Percentiles rank a stretch among this genome's conserved stretches.
Conservation (phyloP, 441 rosid genomes). For the Aleurites moluccanus region DNA sequence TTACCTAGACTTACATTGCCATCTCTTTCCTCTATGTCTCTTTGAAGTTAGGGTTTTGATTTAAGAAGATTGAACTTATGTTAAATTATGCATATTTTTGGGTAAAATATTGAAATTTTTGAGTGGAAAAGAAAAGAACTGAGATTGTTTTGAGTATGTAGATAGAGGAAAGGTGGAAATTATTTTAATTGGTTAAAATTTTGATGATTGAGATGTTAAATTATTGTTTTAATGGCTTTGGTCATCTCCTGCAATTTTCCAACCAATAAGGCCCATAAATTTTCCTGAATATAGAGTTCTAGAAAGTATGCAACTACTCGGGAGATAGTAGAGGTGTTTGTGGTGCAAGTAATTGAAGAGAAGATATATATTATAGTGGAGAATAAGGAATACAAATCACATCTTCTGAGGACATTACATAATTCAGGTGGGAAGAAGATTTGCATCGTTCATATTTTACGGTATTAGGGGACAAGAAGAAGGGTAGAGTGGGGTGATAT, state of each 20-base stretch:
- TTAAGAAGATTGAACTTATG: not conserved
- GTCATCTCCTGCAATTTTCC: slow-evolving; percentile 42
- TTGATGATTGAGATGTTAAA: slow-evolving; percentile 9
- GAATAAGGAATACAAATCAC: slow-evolving; percentile 53
- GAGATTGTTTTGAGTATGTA: not conserved
- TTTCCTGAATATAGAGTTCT: slow-evolving; percentile 34
- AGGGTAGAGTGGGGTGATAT: no score
- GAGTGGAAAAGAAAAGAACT: no score
- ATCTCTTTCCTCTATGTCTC: no score
- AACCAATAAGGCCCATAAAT: slow-evolving; percentile 36
- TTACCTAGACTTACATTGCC: not conserved
- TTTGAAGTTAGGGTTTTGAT: not conserved
- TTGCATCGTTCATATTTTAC: slow-evolving; percentile 70
- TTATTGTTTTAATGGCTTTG: slow-evolving; percentile 44
- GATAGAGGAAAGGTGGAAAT: no score
- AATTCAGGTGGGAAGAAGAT: slow-evolving; percentile 73
- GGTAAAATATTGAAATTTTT: no score
- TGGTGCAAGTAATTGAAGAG: slow-evolving; percentile 56
- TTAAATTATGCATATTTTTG: no score
- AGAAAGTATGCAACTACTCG: slow-evolving; percentile 40
- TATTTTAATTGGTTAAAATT: not conserved
- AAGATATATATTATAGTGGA: slow-evolving; percentile 74
- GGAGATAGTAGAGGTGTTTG: slow-evolving; percentile 45
- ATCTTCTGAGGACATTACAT: slow-evolving; percentile 71
- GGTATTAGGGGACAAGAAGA: no score